Evolutionary conservation across 2,329 filamentous ascomycete species (phyloP), one percentile per base, ranked within the genome.

Genomic region (Stenocarpella maydis): DNA sequence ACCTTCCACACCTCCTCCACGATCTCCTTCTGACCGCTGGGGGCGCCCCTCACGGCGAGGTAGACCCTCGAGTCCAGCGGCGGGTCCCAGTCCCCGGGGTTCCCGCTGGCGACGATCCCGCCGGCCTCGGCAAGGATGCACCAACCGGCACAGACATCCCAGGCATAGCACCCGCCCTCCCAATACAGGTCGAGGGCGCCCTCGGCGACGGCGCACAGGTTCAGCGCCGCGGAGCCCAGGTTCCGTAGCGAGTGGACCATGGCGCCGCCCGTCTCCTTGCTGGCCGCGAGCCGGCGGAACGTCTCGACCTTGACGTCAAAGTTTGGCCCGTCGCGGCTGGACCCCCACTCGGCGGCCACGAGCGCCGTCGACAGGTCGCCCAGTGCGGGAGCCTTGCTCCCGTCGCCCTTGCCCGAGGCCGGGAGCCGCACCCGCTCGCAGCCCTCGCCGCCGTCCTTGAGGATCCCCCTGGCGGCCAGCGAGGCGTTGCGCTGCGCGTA

Each of bases 141-240:
- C 92, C 92, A 95, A 0, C 90, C 92, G 6, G 93, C 93, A 76
- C 91, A 93, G 2, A 95, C 92, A 78, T 95, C 92, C 92, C 92
- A 95, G 1, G 92, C 91, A 87, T 92, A 95, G 79, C 91, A 94
- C 0, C 93, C 92, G 45, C 91, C 92, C 80, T 95, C 92, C 92
- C 92, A 95, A 78, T 93, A 95, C 26, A 88, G 75, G 77, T 95
- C 92, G 31, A 93, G 74, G 77, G 89, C 86, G 0, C 92, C 92
- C 12, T 88, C 87, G 3, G 92, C 92, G 4, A 93, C 90, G 47
- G 85, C 86, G 69, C 91, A 93, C 21, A 95, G 79, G 78, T 95
- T 95, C 74, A 95, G 81, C 49, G 92, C 92, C 9, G 92, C 92
- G 63, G 87, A 90, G 2, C 92, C 92, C 71, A 93, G 80, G 43